Evolutionary conservation across 441 rosid species (phyloP).

Genomic region (Adansonia rubrostipa): DNA sequence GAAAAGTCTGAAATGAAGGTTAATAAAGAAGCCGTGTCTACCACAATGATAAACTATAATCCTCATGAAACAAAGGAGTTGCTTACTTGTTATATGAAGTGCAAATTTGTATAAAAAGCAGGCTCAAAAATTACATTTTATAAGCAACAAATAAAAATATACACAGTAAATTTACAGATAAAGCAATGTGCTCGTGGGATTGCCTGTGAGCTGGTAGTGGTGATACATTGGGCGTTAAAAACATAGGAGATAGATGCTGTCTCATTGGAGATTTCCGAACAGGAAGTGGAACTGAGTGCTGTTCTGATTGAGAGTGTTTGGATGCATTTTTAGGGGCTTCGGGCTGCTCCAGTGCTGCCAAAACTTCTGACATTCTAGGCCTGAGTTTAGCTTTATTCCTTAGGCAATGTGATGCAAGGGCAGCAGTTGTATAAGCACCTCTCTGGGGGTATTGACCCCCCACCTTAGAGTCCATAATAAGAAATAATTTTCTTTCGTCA

Average conservation of each 20-base stretch:
- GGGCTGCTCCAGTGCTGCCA: constrained; percentile 50
- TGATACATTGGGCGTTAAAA: constrained; percentile 48
- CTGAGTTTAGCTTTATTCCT: constrained; percentile 51
- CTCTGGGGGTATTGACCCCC: constrained; percentile 67
- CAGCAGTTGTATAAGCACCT: constrained; percentile 61
- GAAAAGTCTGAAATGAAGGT: not conserved
- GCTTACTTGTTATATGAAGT: constrained; percentile 26
- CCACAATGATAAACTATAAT: constrained; percentile 1
- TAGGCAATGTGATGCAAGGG: constrained; percentile 57
- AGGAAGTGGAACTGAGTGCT: constrained; percentile 30
- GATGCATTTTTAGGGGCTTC: constrained; percentile 38
- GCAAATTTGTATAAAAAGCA: constrained; percentile 39
- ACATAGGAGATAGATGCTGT: constrained; percentile 46
- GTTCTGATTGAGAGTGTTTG: constrained; percentile 36
- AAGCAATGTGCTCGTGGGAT: constrained; percentile 43
- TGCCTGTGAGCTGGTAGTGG: constrained; percentile 52
- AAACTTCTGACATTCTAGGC: constrained; percentile 61
- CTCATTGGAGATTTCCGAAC: constrained; percentile 49
- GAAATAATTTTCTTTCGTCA: constrained; percentile 57
- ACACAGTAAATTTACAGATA: constrained; percentile 34
- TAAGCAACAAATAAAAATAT: constrained; percentile 25
- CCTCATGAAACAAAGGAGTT: constrained; percentile 19
- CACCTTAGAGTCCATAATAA: constrained; percentile 67
- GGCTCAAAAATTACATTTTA: constrained; percentile 31
- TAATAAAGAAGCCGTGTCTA: not conserved